Conservation (phyloP, 257 asterid genomes). For the Solanum pimpinellifolium region DNA sequence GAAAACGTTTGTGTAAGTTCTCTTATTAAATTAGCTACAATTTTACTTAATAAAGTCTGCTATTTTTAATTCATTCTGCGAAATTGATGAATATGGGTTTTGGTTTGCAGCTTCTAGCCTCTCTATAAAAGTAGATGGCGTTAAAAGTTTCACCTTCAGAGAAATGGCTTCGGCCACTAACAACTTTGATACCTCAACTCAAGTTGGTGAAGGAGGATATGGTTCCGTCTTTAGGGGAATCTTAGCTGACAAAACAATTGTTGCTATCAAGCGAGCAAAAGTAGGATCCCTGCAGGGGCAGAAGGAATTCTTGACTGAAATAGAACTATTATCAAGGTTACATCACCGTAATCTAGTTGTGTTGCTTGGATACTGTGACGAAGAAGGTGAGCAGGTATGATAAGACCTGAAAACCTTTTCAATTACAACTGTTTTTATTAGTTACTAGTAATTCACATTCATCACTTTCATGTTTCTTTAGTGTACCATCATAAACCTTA, state of each 20-base stretch:
- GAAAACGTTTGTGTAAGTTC: conserved; percentile 17
- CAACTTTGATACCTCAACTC: conserved; percentile 15
- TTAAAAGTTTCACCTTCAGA: conserved; percentile 22
- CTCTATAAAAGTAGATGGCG: conserved; percentile 27
- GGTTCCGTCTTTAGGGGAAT: conserved; percentile 28
- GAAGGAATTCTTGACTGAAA: conserved; percentile 36
- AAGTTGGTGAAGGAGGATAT: conserved; percentile 42
- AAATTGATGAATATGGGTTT: neutral
- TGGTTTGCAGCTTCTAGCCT: conserved; percentile 24
- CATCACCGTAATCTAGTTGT: conserved; percentile 42
- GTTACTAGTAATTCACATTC: neutral
- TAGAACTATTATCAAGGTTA: conserved; percentile 29
- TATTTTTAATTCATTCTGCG: neutral
- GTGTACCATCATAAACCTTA: neutral
- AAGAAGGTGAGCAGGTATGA: conserved; percentile 69
- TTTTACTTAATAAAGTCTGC: neutral
- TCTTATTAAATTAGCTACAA: neutral
- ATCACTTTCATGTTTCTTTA: neutral
- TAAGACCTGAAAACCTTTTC: neutral
- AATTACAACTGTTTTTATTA: neutral
- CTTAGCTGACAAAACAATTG: conserved; percentile 18
- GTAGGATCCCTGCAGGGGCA: conserved; percentile 38
- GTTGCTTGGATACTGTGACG: conserved; percentile 57
- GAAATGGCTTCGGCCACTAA: conserved; percentile 27
- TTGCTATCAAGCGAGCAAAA: conserved; percentile 34